phyloP scores from a whole-genome alignment of 2,329 filamentous ascomycete species.

The Fusarium kyushuense region DNA sequence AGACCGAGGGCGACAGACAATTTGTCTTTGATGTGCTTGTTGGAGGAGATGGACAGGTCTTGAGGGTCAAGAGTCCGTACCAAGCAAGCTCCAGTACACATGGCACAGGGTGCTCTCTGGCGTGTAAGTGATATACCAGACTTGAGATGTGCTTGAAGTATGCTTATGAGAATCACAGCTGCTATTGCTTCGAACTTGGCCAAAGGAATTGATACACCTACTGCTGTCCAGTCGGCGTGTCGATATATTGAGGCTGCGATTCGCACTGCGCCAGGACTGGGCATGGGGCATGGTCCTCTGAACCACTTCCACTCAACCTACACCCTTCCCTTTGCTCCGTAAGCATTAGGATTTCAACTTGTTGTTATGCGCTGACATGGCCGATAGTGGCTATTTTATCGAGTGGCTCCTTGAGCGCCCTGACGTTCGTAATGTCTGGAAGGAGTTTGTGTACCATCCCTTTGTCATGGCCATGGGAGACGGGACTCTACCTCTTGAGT shows the following conservation, averaged over 20 bases:
- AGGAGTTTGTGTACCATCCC: conserved; percentile 80
- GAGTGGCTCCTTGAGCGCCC: conserved; percentile 83
- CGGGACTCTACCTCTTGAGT: conserved; percentile 78
- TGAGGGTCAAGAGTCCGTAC: conserved; percentile 77
- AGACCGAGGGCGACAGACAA: conserved; percentile 67
- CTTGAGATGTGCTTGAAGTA: not conserved
- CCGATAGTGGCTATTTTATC: conserved; percentile 76
- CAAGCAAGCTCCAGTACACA: conserved; percentile 85
- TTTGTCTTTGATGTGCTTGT: conserved; percentile 83
- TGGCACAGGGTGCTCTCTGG: conserved; percentile 93
- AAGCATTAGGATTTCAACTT: conserved; percentile 35
- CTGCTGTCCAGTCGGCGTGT: conserved; percentile 75
- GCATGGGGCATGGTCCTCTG: conserved; percentile 77
- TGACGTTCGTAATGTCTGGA: conserved; percentile 81
- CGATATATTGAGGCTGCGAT: conserved; percentile 80
- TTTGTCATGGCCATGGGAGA: conserved; percentile 84
- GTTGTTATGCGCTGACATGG: not conserved
- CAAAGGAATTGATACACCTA: conserved; percentile 65
- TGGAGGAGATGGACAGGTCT: conserved; percentile 66
- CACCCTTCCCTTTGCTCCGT: conserved; percentile 75
- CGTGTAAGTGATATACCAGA: conserved; percentile 69
- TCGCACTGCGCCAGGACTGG: conserved; percentile 70
- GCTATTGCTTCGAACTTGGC: conserved; percentile 81
- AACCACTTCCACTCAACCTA: conserved; percentile 83
- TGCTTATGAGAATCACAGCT: conserved; percentile 56